Percentiles rank a stretch among this genome's conserved stretches.
phyloP scores from a whole-genome alignment of 495 filamentous ascomycete species.

The Neurospora terricola region DNA sequence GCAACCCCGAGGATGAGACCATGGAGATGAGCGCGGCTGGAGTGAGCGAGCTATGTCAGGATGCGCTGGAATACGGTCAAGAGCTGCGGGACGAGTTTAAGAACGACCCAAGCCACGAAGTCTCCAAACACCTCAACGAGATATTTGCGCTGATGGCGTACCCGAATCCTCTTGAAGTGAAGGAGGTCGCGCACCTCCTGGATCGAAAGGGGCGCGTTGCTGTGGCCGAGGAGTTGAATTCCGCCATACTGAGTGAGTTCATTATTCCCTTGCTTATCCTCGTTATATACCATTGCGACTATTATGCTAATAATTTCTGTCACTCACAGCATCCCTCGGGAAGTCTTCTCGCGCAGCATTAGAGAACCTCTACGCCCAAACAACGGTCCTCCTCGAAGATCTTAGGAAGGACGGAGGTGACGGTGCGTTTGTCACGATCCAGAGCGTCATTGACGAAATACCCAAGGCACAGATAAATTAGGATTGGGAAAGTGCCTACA shows the following conservation, averaged over 20 bases:
- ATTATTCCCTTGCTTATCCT: not conserved
- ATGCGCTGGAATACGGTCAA: constrained; percentile 73
- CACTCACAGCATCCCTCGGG: constrained; percentile 65
- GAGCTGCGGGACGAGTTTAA: constrained; percentile 66
- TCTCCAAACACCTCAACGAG: constrained; percentile 66
- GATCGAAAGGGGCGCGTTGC: constrained; percentile 63
- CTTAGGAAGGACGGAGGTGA: constrained; percentile 73
- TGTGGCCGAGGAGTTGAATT: constrained; percentile 91
- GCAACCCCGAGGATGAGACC: constrained; percentile 27
- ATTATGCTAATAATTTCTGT: constrained; percentile 9
- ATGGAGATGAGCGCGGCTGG: constrained; percentile 41
- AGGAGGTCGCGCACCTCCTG: constrained; percentile 68
- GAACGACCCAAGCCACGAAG: constrained; percentile 55
- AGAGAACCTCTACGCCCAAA: constrained; percentile 81
- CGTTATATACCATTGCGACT: not conserved
- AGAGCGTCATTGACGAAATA: constrained; percentile 47
- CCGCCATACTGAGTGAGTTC: constrained; percentile 76
- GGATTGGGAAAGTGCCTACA: not conserved
- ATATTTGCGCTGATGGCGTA: constrained; percentile 89
- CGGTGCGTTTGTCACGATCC: constrained; percentile 80
- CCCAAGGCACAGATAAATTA: constrained; percentile 22
- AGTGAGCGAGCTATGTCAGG: constrained; percentile 46
- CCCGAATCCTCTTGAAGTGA: constrained; percentile 61
- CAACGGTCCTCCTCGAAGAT: constrained; percentile 72
- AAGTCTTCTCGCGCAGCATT: constrained; percentile 82